These are phyloP conservation scores for Colletotrichum cordylinicola DNA, from an alignment of 2,329 filamentous ascomycete genomes.

Conservation along the genomic window DNA sequence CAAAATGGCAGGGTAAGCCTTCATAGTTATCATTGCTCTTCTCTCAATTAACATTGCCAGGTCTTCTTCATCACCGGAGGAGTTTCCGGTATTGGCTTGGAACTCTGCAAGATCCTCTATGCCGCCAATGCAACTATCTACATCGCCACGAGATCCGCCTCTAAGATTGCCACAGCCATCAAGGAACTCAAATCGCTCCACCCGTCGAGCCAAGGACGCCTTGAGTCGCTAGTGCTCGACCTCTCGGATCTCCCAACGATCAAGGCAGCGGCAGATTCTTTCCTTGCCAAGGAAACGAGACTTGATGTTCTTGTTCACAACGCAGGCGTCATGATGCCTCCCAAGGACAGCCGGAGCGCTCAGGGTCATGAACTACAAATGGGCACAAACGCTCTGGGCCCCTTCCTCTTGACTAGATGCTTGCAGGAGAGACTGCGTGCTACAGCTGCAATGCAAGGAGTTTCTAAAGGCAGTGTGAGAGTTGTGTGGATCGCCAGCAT, in stretches of 20 bases:
- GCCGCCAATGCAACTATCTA: slow-evolving; percentile 58
- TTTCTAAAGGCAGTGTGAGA: slow-evolving; percentile 32
- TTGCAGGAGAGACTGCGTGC: slow-evolving; percentile 32
- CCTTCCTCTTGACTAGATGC: slow-evolving; percentile 39
- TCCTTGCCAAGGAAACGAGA: slow-evolving; percentile 31
- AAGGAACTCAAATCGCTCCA: background rate
- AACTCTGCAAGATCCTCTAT: slow-evolving; percentile 60
- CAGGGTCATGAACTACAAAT: slow-evolving; percentile 49
- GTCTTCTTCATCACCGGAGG: slow-evolving; percentile 57
- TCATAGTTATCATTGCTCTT: background rate
- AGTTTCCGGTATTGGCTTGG: slow-evolving; percentile 52
- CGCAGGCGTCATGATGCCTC: slow-evolving; percentile 48
- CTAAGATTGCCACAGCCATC: slow-evolving; percentile 51
- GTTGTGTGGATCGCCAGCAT: slow-evolving; percentile 38
- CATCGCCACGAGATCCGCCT: slow-evolving; percentile 51
- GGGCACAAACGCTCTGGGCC: slow-evolving; percentile 42
- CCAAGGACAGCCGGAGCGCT: slow-evolving; percentile 41
- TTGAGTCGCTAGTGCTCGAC: slow-evolving; percentile 52
- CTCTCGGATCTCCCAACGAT: slow-evolving; percentile 41
- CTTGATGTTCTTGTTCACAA: slow-evolving; percentile 51
- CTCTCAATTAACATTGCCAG: slow-evolving; percentile 16
- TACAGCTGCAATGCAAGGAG: slow-evolving; percentile 32
- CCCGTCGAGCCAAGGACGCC: slow-evolving; percentile 39
- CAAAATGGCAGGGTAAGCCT: slow-evolving; percentile 39
- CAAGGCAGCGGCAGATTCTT: slow-evolving; percentile 33